These are phyloP conservation scores for Chalara sp. DNA, from an alignment of 2,329 filamentous ascomycete species.

Conservation along the genomic window DNA sequence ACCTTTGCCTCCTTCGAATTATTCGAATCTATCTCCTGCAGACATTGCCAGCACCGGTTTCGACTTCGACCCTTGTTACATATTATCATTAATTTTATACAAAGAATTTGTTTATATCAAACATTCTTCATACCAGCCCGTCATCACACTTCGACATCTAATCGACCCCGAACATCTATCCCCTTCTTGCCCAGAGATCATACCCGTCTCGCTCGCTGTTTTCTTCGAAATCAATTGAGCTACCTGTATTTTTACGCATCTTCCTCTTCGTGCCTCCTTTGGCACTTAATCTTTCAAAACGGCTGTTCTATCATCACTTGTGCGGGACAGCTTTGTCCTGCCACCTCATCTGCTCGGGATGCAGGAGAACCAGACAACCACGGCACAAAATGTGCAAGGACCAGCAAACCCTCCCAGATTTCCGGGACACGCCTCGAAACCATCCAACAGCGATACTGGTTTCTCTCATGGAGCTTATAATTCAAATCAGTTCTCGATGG, in stretches of 20 bases:
- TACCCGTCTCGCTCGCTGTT: not conserved
- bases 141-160: not conserved
- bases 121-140: conserved; percentile 6
- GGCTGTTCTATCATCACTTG: conserved; percentile 70
- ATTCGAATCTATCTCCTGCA: not conserved
- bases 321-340: conserved; percentile 79
- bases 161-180: not conserved
- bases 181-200: not conserved
- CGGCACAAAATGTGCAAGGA: conserved; percentile 51
- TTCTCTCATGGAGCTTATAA: conserved; percentile 91
- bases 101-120: conserved; percentile 17
- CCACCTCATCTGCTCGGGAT: conserved; percentile 81
- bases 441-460: conserved; percentile 75
- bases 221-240: not conserved
- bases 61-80: conserved; percentile 14
- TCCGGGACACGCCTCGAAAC: conserved; percentile 68
- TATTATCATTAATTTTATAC: conserved; percentile 14
- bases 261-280: conserved; percentile 21
- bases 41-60: conserved; percentile 8
- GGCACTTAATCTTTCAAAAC: conserved; percentile 61
- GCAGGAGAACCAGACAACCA: conserved; percentile 73
- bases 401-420: conserved; percentile 53
- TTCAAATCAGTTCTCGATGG: conserved; percentile 65
- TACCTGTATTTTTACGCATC: not conserved
- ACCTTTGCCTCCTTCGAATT: not conserved